Evolutionary conservation across 1,284 basidiomycete genomes (phyloP).

Genomic region (Marasmius fiardii): DNA sequence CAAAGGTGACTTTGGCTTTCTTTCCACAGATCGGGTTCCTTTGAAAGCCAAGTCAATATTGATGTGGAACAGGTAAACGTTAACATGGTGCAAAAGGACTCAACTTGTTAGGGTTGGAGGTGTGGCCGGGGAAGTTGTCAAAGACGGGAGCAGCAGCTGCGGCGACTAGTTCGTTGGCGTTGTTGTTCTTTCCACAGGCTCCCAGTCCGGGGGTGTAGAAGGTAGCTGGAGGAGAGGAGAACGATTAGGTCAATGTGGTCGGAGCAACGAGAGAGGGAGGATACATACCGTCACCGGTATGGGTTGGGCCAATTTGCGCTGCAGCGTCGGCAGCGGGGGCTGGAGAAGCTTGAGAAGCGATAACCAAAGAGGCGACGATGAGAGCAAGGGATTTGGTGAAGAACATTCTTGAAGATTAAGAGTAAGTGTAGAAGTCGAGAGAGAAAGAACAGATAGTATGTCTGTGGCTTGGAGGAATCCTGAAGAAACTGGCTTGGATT

Average conservation of each 20-base stretch:
- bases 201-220: constrained; percentile 2
- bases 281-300: neutral
- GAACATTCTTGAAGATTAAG: no score
- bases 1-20: neutral
- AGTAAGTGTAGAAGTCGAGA: no score
- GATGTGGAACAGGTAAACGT: neutral
- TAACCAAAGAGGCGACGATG: no score
- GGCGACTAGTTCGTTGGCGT: neutral
- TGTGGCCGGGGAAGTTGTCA: neutral
- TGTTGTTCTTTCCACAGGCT: neutral
- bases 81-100: neutral
- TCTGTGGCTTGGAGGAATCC: no score
- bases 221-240: neutral
- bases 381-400: no score
- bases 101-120: neutral
- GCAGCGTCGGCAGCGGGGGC: no score
- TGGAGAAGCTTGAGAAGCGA: no score
- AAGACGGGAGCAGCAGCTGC: neutral
- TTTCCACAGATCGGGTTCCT: neutral
- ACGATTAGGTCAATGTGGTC: neutral
- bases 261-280: neutral
- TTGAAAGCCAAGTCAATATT: neutral
- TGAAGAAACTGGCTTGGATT: no score
- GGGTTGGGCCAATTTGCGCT: neutral
- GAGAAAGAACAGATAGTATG: no score